Evolutionary conservation across 1,284 basidiomycete genomes (phyloP).

Genomic region (Exobasidium cylindrosporum): DNA sequence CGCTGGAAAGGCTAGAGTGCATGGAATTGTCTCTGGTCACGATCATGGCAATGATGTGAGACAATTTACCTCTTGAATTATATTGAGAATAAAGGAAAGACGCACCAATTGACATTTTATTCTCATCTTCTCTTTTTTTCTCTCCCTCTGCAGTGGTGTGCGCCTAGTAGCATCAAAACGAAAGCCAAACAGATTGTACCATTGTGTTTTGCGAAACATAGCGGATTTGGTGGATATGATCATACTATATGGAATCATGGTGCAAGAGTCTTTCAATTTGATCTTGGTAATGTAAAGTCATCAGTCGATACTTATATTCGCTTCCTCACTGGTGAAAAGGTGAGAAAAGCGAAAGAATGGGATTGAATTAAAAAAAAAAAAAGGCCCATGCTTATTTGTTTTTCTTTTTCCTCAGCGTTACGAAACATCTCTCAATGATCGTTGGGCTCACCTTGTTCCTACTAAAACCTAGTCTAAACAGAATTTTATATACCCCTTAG

Average conservation of each 20-base stretch:
- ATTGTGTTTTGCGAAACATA: slow-evolving; percentile 20
- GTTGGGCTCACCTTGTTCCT: background rate
- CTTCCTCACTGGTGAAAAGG: slow-evolving; percentile 16
- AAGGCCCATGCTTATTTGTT: no score
- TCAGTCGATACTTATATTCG: slow-evolving; percentile 16
- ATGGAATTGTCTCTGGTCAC: slow-evolving; percentile 19
- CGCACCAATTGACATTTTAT: no score
- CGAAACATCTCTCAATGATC: background rate
- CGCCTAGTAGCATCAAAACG: background rate
- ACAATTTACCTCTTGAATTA: no score
- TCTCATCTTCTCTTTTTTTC: no score
- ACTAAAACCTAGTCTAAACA: no score
- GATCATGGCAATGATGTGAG: slow-evolving; percentile 20
- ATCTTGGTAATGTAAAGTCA: slow-evolving; percentile 11
- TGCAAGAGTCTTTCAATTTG: slow-evolving; percentile 17
- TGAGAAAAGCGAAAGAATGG: no score
- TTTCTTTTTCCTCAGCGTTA: background rate
- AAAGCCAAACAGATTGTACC: slow-evolving; percentile 11
- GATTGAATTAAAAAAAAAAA: no score
- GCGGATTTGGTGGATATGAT: slow-evolving; percentile 21
- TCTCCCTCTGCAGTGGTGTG: slow-evolving; percentile 8
- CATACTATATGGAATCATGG: slow-evolving; percentile 18
- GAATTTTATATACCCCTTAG: no score
- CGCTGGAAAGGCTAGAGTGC: slow-evolving; percentile 15
- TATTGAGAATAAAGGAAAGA: no score